These are phyloP conservation scores for Paecilomyces fulvus DNA, from an alignment of 2,329 filamentous ascomycete genomes.

Conservation along the genomic window DNA sequence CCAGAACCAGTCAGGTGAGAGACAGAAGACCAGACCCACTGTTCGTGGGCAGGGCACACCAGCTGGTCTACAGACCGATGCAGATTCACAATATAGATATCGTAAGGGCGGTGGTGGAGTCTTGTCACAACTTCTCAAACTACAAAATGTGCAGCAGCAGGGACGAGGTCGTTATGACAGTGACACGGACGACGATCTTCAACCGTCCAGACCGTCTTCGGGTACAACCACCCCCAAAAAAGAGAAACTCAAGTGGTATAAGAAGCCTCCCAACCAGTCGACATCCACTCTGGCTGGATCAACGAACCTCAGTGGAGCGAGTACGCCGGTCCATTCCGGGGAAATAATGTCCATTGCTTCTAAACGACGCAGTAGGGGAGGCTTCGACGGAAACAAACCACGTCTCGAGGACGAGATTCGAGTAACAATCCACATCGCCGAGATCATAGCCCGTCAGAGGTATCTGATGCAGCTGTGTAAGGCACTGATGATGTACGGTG, in stretches of 20 bases:
- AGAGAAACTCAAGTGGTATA: constrained; percentile 36
- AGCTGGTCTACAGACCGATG: constrained; percentile 9
- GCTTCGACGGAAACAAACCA: constrained; percentile 8
- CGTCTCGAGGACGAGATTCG: constrained; percentile 41
- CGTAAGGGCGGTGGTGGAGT: constrained; percentile 45
- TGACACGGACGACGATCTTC: constrained; percentile 20
- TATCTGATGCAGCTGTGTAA: constrained; percentile 79
- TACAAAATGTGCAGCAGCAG: constrained; percentile 51
- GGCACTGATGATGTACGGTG: constrained; percentile 80
- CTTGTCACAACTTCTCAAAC: constrained; percentile 61
- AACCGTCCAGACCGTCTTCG: constrained; percentile 17
- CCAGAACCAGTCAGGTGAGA: constrained; percentile 15
- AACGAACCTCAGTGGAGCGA: constrained; percentile 27
- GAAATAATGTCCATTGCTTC: constrained; percentile 16
- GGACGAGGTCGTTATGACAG: constrained; percentile 11
- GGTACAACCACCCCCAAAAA: constrained; percentile 25
- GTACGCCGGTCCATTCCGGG: constrained; percentile 17
- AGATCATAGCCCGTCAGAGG: constrained; percentile 67
- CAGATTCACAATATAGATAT: constrained; percentile 12
- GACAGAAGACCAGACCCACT: constrained; percentile 22
- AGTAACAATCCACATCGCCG: constrained; percentile 54
- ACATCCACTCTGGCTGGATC: constrained; percentile 31
- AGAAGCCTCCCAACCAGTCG: constrained; percentile 28
- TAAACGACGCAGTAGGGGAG: constrained; percentile 11
- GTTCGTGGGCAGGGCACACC: constrained; percentile 22